Evolutionary conservation across 2,329 filamentous ascomycete genomes (phyloP).

Genomic region (Daldinia sp.): DNA sequence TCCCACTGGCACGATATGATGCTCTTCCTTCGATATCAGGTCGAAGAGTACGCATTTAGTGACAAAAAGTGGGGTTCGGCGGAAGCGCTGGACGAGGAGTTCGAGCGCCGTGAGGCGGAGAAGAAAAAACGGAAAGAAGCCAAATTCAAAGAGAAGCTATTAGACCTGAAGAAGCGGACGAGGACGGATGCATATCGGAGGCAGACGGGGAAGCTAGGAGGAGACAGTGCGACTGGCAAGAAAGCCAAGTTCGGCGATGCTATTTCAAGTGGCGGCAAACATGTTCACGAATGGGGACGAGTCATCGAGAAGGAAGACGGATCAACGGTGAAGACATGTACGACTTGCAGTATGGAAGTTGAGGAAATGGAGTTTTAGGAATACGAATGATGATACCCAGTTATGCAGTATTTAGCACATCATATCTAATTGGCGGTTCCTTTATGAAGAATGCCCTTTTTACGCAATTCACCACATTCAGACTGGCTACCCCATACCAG

Average conservation of each 20-base stretch:
- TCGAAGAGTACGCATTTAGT: constrained; percentile 91
- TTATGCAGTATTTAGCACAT: background rate
- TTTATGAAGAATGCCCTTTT: background rate
- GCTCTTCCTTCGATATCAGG: constrained; percentile 91
- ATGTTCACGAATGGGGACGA: constrained; percentile 90
- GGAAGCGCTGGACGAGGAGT: constrained; percentile 89
- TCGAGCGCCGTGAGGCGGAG: constrained; percentile 79
- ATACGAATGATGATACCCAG: constrained; percentile 28
- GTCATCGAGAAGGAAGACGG: constrained; percentile 77
- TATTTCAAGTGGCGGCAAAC: constrained; percentile 74
- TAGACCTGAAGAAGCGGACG: constrained; percentile 93
- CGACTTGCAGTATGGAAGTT: constrained; percentile 81
- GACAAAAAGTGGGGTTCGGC: constrained; percentile 89
- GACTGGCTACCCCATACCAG: background rate
- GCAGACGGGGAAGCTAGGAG: constrained; percentile 67
- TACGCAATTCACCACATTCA: background rate
- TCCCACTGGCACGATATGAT: constrained; percentile 99
- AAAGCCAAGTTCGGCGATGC: constrained; percentile 80
- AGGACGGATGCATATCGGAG: constrained; percentile 89
- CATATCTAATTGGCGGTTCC: background rate
- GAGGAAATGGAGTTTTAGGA: constrained; percentile 77
- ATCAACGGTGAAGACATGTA: constrained; percentile 83
- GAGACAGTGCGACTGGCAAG: constrained; percentile 56
- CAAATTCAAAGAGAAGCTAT: constrained; percentile 90
- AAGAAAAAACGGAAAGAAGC: constrained; percentile 89